Percentiles rank a stretch among this genome's conserved stretches.
phyloP scores from a whole-genome alignment of 2,329 filamentous ascomycete genomes.

The Paraconiothyrium brasiliense region DNA sequence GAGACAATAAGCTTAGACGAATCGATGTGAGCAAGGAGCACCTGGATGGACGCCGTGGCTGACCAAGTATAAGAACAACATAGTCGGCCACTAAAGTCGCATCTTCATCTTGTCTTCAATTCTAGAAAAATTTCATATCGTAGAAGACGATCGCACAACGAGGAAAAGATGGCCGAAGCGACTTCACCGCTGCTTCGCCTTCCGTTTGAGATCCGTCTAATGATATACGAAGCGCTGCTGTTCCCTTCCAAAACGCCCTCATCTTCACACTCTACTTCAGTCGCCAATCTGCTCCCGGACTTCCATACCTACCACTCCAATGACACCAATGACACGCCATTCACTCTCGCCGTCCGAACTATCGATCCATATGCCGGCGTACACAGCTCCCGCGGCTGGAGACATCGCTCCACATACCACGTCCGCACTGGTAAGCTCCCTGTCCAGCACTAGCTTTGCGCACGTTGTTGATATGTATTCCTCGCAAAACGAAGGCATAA shows the following conservation, averaged over 20 bases:
- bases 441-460: background rate
- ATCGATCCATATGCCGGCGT: constrained; percentile 51
- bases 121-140: too few species aligned
- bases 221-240: constrained; percentile 57
- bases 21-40: constrained; percentile 4
- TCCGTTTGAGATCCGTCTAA: constrained; percentile 57
- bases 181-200: constrained; percentile 53
- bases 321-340: constrained; percentile 41
- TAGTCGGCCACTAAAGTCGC: background rate
- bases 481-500: constrained; percentile 17
- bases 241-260: constrained; percentile 49
- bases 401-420: constrained; percentile 51
- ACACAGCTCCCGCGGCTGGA: constrained; percentile 37
- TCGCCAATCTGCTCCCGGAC: constrained; percentile 49
- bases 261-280: constrained; percentile 38
- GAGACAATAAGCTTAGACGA: background rate
- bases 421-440: constrained; percentile 42
- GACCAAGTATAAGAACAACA: background rate
- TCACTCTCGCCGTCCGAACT: constrained; percentile 55
- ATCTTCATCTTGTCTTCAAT: background rate
- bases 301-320: constrained; percentile 54
- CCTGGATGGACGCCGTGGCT: constrained; percentile 10
- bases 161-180: constrained; percentile 14
- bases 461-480: background rate
- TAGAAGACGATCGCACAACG: background rate